Conservation (phyloP, 2,329 filamentous ascomycete genomes). For the Penicillium sp. region DNA sequence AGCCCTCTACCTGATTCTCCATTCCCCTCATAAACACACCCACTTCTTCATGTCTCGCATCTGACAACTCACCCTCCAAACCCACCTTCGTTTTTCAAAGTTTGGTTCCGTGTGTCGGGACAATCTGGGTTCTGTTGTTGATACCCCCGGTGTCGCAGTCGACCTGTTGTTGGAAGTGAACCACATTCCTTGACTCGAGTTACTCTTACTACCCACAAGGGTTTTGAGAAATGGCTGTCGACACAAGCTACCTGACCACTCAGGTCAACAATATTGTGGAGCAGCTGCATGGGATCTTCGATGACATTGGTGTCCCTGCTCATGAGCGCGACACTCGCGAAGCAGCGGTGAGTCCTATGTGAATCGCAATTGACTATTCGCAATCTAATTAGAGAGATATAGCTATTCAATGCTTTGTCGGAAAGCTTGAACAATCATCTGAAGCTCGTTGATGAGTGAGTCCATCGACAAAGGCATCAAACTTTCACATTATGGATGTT, state of each 20-base stretch:
- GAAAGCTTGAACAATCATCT: constrained; percentile 91
- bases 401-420: constrained; percentile 90
- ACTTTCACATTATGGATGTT: not conserved
- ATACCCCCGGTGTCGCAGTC: constrained; percentile 17
- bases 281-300: constrained; percentile 91
- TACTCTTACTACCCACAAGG: constrained; percentile 6
- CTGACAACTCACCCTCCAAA: constrained; percentile 11
- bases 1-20: constrained; percentile 10
- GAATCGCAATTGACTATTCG: not conserved
- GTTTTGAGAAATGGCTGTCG: constrained; percentile 58
- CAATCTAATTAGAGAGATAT: constrained; percentile 14
- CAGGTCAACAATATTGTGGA: constrained; percentile 93
- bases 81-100: constrained; percentile 21
- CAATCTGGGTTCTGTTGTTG: constrained; percentile 21
- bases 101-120: constrained; percentile 19
- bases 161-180: constrained; percentile 15
- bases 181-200: constrained; percentile 15
- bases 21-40: constrained; percentile 25
- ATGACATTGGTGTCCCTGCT: constrained; percentile 92
- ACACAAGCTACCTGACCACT: constrained; percentile 87
- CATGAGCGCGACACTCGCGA: constrained; percentile 91
- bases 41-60: constrained; percentile 19
- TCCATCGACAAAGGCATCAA: constrained; percentile 6
- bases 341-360: constrained; percentile 67
- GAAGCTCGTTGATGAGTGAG: constrained; percentile 69